A percentile compares a stretch with the other conserved stretches of the same genome.
Evolutionary conservation across 1,284 basidiomycete genomes (phyloP).

Genomic region (Microbotryum scabiosae): DNA sequence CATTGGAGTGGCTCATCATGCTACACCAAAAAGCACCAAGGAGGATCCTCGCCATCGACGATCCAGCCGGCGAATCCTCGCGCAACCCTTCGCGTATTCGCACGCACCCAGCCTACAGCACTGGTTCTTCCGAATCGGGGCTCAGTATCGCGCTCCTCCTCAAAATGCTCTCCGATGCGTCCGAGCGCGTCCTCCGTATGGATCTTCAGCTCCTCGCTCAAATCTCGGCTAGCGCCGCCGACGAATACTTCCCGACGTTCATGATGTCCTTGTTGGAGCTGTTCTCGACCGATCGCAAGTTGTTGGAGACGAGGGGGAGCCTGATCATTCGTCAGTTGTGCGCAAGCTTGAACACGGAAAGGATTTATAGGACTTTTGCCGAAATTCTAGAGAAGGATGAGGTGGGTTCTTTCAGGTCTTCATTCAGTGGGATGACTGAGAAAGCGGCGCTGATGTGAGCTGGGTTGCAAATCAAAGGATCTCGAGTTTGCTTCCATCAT

Average conservation of each 20-base stretch:
- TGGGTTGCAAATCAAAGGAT: conserved; percentile 50
- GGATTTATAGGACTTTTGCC: conserved; percentile 90
- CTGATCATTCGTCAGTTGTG: conserved; percentile 94
- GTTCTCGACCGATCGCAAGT: conserved; percentile 85
- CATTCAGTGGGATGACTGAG: no score
- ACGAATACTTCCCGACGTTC: conserved; percentile 89
- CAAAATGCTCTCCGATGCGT: conserved; percentile 92
- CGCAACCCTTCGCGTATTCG: neutral
- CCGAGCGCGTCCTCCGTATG: conserved; percentile 94
- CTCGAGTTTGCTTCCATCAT: conserved; percentile 95
- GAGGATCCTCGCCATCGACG: conserved; percentile 92
- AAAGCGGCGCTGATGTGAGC: no score
- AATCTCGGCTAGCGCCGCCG: conserved; percentile 81
- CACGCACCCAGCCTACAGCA: neutral
- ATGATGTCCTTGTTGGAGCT: conserved; percentile 90
- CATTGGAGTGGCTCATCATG: conserved; percentile 97
- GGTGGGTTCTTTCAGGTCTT: conserved; percentile 45
- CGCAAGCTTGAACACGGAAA: conserved; percentile 85
- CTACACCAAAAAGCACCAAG: conserved; percentile 93
- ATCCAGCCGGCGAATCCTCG: conserved; percentile 55
- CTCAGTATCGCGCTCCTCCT: conserved; percentile 72
- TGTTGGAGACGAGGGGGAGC: conserved; percentile 87
- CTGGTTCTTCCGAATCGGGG: conserved; percentile 11
- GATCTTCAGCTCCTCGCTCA: conserved; percentile 93
- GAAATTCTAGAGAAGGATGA: conserved; percentile 98